These are phyloP conservation scores for Dioscorea cayenensis DNA, from an alignment of 116 monocot species.

Conservation along the genomic window DNA sequence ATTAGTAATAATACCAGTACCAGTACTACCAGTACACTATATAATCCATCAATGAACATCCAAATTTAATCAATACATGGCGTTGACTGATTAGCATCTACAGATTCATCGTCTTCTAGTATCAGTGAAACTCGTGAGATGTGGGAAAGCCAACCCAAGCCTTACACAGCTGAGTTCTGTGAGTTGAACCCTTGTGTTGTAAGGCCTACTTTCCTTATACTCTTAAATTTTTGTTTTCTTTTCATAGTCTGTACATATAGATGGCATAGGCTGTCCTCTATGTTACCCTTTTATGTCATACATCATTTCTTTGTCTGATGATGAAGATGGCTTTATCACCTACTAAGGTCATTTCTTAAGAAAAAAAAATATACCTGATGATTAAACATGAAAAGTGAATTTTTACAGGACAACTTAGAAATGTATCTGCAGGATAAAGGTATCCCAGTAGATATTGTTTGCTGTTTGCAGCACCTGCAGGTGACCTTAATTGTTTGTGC, in stretches of 20 bases:
- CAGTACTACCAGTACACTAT: too few relatives aligned
- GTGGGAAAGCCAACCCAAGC: constrained; percentile 74
- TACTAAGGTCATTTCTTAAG: background rate
- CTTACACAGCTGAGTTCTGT: constrained; percentile 72
- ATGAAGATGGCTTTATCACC: too few relatives aligned
- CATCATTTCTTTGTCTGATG: too few relatives aligned
- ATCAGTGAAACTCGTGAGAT: constrained; percentile 55
- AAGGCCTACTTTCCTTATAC: background rate
- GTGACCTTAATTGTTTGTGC: constrained; percentile 13
- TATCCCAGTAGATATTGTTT: constrained; percentile 75
- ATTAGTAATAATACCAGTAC: too few relatives aligned
- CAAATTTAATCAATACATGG: too few relatives aligned
- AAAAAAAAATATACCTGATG: background rate
- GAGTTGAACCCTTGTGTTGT: constrained; percentile 73
- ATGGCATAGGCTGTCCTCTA: too few relatives aligned
- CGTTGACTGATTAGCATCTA: too few relatives aligned
- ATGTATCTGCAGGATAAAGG: constrained; percentile 62
- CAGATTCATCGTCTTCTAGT: constrained; percentile 63
- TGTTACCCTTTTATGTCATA: too few relatives aligned
- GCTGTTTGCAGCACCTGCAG: constrained; percentile 91
- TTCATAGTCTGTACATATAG: too few relatives aligned
- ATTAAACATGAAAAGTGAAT: background rate
- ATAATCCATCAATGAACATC: too few relatives aligned
- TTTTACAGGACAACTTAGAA: constrained; percentile 61
- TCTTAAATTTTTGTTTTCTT: background rate